These are phyloP conservation scores for Scutellaria baicalensis DNA, from an alignment of 257 asterid species.

Conservation along the genomic window DNA sequence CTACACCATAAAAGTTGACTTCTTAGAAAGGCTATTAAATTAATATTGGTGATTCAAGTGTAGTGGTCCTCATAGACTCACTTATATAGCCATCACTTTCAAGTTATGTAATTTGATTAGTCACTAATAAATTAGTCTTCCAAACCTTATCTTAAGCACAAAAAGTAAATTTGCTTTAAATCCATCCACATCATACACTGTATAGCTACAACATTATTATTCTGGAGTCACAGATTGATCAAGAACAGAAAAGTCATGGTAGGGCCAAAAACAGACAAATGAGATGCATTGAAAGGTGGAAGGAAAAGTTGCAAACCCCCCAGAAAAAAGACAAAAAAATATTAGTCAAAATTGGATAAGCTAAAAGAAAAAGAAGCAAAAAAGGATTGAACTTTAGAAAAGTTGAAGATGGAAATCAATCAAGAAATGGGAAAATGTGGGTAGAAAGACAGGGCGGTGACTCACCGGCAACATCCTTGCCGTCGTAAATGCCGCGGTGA, in stretches of 20 bases:
- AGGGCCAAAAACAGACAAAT: conserved; percentile 11
- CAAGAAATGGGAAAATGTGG: not conserved
- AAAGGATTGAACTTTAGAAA: conserved; percentile 2
- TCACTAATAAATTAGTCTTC: not conserved
- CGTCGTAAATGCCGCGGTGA: conserved; percentile 73
- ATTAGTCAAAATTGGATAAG: conserved; percentile 4
- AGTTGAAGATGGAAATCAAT: not conserved
- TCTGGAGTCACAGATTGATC: not conserved
- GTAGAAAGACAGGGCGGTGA: conserved; percentile 3
- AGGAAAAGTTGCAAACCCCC: conserved; percentile 2
- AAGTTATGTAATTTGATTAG: not conserved
- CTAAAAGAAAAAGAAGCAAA: not conserved
- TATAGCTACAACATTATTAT: not conserved
- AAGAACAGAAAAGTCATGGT: conserved; percentile 5
- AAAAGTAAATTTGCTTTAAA: not conserved
- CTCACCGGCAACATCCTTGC: conserved; percentile 80
- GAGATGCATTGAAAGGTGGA: conserved; percentile 8
- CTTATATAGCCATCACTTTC: not conserved
- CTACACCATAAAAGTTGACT: conserved; percentile 19
- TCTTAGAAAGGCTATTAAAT: conserved; percentile 19
- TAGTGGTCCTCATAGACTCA: conserved; percentile 4
- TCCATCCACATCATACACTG: not conserved
- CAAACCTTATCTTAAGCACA: not conserved
- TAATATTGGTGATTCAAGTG: conserved; percentile 18
- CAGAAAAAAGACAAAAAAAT: conserved; percentile 19